Conservation (phyloP, 1,284 basidiomycete species). For the Ceratorhiza oryzae-sativae region DNA sequence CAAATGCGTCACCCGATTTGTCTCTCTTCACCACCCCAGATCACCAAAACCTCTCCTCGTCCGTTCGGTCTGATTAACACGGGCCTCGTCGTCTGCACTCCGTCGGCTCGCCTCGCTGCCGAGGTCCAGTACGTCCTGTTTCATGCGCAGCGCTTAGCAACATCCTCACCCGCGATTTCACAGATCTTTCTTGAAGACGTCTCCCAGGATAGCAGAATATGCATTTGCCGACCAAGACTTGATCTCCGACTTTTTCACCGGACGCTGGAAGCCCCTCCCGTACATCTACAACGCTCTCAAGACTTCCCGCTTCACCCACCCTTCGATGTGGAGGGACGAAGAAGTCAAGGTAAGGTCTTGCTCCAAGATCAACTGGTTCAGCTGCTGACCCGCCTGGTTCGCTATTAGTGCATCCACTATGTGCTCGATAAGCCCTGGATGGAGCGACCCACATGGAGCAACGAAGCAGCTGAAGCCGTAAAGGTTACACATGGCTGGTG, state of each 20-base stretch:
- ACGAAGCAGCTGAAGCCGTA: slow-evolving; percentile 31
- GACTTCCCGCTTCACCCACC: slow-evolving; percentile 73
- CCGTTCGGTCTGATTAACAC: slow-evolving; percentile 86
- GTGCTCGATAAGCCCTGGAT: slow-evolving; percentile 48
- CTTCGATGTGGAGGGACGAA: slow-evolving; percentile 75
- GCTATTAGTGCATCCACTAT: slow-evolving; percentile 50
- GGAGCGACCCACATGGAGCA: slow-evolving; percentile 26
- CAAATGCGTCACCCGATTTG: slow-evolving; percentile 63
- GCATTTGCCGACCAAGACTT: slow-evolving; percentile 94
- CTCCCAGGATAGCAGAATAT: slow-evolving; percentile 72
- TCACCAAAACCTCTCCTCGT: slow-evolving; percentile 63
- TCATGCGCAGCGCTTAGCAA: slow-evolving; percentile 1
- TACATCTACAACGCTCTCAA: slow-evolving; percentile 91
- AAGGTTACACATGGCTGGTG: slow-evolving; percentile 35
- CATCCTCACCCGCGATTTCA: slow-evolving; percentile 56
- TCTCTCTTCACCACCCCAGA: slow-evolving; percentile 57
- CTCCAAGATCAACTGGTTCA: not conserved
- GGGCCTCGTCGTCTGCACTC: slow-evolving; percentile 87
- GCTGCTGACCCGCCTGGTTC: slow-evolving; percentile 31
- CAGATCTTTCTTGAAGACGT: slow-evolving; percentile 67
- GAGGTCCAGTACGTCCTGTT: slow-evolving; percentile 49
- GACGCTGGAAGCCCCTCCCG: slow-evolving; percentile 74
- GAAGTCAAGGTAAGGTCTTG: slow-evolving; percentile 56
- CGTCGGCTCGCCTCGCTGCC: slow-evolving; percentile 58
- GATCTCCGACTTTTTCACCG: slow-evolving; percentile 79